A percentile compares a stretch with the other conserved stretches of the same genome.
These are phyloP conservation scores for Tirmania nivea DNA, from an alignment of 495 filamentous ascomycete species.

Conservation along the genomic window DNA sequence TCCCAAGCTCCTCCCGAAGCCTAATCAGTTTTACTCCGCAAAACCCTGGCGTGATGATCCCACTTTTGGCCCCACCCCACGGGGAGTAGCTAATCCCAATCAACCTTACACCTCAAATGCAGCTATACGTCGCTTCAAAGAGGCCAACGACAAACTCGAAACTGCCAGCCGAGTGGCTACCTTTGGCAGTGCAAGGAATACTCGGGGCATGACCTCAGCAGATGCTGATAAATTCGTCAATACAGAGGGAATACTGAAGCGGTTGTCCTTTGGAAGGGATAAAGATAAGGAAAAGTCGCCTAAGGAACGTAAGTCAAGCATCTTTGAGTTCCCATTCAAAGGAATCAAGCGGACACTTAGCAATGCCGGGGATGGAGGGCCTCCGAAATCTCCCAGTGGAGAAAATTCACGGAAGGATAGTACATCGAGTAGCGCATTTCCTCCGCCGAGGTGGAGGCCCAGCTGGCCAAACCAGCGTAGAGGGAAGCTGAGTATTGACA, in stretches of 20 bases:
- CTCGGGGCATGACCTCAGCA: conserved; percentile 4
- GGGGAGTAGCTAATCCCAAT: conserved; percentile 3
- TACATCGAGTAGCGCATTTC: too few relatives aligned
- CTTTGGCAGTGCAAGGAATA: conserved; percentile 14
- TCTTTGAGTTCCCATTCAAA: conserved; percentile 9
- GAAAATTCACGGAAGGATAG: too few relatives aligned
- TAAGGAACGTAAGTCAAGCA: conserved; percentile 6
- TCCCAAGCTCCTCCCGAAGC: conserved; percentile 8
- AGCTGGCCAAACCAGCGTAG: neutral
- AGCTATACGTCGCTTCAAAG: conserved; percentile 10
- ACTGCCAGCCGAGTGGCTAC: conserved; percentile 18
- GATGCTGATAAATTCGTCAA: conserved; percentile 11
- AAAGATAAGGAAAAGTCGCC: conserved; percentile 8
- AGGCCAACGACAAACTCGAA: conserved; percentile 14
- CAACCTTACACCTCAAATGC: conserved; percentile 15
- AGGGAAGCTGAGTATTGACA: conserved; percentile 3
- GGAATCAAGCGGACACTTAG: conserved; percentile 14
- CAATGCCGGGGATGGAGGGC: conserved; percentile 11
- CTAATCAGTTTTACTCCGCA: conserved; percentile 13
- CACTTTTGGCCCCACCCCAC: conserved; percentile 4
- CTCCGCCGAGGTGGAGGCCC: neutral
- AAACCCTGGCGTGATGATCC: conserved; percentile 13
- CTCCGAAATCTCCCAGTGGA: too few relatives aligned
- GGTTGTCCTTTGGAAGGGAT: conserved; percentile 14
- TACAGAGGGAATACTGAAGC: conserved; percentile 6